A percentile compares a stretch with the other conserved stretches of the same genome.
Evolutionary conservation across 495 filamentous ascomycete species (phyloP).

Genomic region (Wilcoxina mikolae): DNA sequence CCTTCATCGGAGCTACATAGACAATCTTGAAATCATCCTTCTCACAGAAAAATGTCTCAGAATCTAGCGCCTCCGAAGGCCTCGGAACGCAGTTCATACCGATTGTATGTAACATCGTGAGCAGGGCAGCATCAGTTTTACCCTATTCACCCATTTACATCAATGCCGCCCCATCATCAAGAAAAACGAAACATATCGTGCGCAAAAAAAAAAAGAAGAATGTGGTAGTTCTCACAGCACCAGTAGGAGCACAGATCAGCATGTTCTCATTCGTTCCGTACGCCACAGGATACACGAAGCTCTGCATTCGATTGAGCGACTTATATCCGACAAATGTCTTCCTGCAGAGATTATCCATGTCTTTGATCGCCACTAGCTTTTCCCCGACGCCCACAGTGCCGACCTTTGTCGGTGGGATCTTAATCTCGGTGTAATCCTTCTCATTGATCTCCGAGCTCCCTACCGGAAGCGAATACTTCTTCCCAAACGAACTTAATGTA

Average conservation of each 20-base stretch:
- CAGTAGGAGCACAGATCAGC: slow-evolving; percentile 95
- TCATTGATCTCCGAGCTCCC: slow-evolving; percentile 48
- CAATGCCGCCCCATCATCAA: background rate
- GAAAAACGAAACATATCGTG: background rate
- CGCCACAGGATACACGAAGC: slow-evolving; percentile 83
- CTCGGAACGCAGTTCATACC: slow-evolving; percentile 68
- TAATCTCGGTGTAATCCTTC: slow-evolving; percentile 72
- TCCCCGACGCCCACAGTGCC: slow-evolving; percentile 54
- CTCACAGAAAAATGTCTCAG: slow-evolving; percentile 60
- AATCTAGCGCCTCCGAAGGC: slow-evolving; percentile 56
- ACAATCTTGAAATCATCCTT: slow-evolving; percentile 92
- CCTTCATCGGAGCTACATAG: slow-evolving; percentile 98
- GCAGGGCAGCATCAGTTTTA: slow-evolving; percentile 98
- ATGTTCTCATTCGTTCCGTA: slow-evolving; percentile 96
- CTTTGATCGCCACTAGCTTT: slow-evolving; percentile 59
- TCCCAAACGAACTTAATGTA: slow-evolving; percentile 56
- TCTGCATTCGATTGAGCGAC: slow-evolving; percentile 92
- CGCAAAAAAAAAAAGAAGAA: background rate
- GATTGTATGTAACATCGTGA: slow-evolving; percentile 80
- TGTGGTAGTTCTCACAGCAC: slow-evolving; percentile 46
- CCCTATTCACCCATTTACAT: slow-evolving; percentile 32
- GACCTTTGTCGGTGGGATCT: slow-evolving; percentile 67
- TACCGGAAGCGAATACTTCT: slow-evolving; percentile 57
- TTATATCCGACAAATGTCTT: slow-evolving; percentile 93
- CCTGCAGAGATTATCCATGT: slow-evolving; percentile 77